Conservation (phyloP, 805 yeast genomes). For the Myxozyma neotropica region DNA sequence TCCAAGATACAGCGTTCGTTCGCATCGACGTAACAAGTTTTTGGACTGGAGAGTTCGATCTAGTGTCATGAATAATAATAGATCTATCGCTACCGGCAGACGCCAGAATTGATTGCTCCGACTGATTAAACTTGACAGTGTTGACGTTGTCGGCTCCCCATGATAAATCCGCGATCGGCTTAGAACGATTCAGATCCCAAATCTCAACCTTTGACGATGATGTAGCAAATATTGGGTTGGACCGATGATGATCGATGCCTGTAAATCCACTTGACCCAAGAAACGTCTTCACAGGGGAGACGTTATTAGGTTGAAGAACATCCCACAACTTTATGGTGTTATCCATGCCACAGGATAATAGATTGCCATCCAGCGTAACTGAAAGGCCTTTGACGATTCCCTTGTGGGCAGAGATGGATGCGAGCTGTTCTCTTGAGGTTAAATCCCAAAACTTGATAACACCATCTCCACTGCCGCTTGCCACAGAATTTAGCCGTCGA, state of each 20-base stretch:
- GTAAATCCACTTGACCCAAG: conserved; percentile 82
- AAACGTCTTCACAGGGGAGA: conserved; percentile 70
- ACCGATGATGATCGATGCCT: conserved; percentile 82
- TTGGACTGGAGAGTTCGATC: conserved; percentile 91
- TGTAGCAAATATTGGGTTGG: conserved; percentile 75
- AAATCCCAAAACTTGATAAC: conserved; percentile 91
- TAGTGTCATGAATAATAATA: conserved; percentile 82
- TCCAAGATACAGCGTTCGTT: conserved; percentile 89
- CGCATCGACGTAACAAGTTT: conserved; percentile 80
- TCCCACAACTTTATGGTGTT: conserved; percentile 90
- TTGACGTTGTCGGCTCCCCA: conserved; percentile 97
- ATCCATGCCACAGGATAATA: conserved; percentile 89
- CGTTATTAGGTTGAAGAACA: conserved; percentile 47
- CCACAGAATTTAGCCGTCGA: conserved; percentile 67
- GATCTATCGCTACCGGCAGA: conserved; percentile 91
- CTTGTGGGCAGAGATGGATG: conserved; percentile 83
- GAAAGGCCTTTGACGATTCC: conserved; percentile 85
- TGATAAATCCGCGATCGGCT: conserved; percentile 73
- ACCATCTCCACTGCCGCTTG: conserved; percentile 96
- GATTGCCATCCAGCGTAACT: conserved; percentile 64
- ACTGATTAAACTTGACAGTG: conserved; percentile 81
- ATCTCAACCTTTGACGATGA: conserved; percentile 88
- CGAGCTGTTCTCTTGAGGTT: conserved; percentile 71
- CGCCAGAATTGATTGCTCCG: conserved; percentile 87
- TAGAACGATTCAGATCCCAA: conserved; percentile 87